These are phyloP conservation scores for Ophiostoma perfectum DNA, from an alignment of 2,329 filamentous ascomycete genomes.

Conservation along the genomic window DNA sequence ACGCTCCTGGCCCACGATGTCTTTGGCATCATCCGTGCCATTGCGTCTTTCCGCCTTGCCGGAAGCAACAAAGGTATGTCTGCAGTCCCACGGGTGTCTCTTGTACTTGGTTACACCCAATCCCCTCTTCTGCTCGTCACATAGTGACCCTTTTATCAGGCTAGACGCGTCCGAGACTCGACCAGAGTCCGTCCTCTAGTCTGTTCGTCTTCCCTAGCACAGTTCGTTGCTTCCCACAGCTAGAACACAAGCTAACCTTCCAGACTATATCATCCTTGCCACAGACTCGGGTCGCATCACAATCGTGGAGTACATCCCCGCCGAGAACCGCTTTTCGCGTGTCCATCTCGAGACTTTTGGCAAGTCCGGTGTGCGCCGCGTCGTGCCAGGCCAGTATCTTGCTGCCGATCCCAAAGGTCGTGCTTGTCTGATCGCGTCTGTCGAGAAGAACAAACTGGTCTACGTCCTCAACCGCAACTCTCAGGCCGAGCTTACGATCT, in stretches of 20 bases:
- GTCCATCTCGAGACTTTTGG: slow-evolving; percentile 96
- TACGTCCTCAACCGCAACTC: slow-evolving; percentile 96
- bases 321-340: slow-evolving; percentile 79
- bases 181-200: not conserved
- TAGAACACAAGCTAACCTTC: not conserved
- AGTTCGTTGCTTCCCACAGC: not conserved
- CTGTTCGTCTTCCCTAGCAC: slow-evolving; percentile 16
- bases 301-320: slow-evolving; percentile 83
- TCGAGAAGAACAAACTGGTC: slow-evolving; percentile 99
- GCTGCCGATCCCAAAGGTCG: slow-evolving; percentile 93
- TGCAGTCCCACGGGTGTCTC: too few relatives aligned
- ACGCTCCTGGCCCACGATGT: slow-evolving; percentile 87
- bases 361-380: slow-evolving; percentile 89
- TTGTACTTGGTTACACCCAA: not conserved
- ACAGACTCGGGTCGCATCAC: slow-evolving; percentile 94
- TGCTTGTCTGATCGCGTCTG: slow-evolving; percentile 86
- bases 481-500: slow-evolving; percentile 92
- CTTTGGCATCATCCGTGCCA: slow-evolving; percentile 87
- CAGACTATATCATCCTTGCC: slow-evolving; percentile 92
- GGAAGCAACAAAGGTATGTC: slow-evolving; percentile 92
- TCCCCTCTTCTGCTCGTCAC: not conserved
- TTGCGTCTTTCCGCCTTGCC: slow-evolving; percentile 85
- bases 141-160: not conserved
- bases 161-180: not conserved
- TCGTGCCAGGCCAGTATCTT: slow-evolving; percentile 92